These are phyloP conservation scores for Scheffersomyces segobiensis DNA, from an alignment of 1,139 yeast genomes.

Conservation along the genomic window DNA sequence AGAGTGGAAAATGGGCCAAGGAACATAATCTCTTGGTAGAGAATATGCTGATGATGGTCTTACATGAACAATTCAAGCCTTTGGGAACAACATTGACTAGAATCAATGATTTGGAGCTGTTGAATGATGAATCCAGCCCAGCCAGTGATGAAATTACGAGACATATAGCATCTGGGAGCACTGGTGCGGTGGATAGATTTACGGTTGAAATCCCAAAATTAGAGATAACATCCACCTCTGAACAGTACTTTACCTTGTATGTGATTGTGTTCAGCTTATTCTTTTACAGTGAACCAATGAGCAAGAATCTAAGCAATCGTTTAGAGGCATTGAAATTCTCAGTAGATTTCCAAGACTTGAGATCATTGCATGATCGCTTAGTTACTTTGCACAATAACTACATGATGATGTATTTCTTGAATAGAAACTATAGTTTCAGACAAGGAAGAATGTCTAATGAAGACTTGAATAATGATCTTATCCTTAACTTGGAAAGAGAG, in stretches of 20 bases:
- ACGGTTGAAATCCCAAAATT: constrained; percentile 44
- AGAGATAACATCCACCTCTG: constrained; percentile 40
- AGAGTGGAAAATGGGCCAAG: constrained; percentile 38
- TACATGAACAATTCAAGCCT: constrained; percentile 34
- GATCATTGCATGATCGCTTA: constrained; percentile 30
- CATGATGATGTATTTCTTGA: constrained; percentile 22
- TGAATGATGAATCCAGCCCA: constrained; percentile 1
- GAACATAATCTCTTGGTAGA: constrained; percentile 38
- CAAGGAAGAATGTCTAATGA: constrained; percentile 36
- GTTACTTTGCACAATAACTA: constrained; percentile 28
- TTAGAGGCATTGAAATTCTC: constrained; percentile 44
- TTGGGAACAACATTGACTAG: constrained; percentile 15
- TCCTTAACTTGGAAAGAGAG: constrained; percentile 27
- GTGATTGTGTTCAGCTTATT: constrained; percentile 35
- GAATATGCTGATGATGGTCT: constrained; percentile 38
- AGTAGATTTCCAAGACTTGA: constrained; percentile 42
- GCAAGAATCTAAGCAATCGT: constrained; percentile 32
- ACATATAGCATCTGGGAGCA: constrained; percentile 6
- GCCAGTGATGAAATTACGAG: constrained; percentile 6
- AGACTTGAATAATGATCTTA: constrained; percentile 35
- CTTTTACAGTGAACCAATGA: constrained; percentile 46
- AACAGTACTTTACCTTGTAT: constrained; percentile 43
- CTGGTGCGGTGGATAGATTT: constrained; percentile 19
- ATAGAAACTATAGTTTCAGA: constrained; percentile 39
- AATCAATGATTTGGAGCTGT: constrained; percentile 6